A percentile compares a stretch with the other conserved stretches of the same genome.
Conservation (phyloP, 768 basidiomycete species). For the Boletellus ananas region DNA sequence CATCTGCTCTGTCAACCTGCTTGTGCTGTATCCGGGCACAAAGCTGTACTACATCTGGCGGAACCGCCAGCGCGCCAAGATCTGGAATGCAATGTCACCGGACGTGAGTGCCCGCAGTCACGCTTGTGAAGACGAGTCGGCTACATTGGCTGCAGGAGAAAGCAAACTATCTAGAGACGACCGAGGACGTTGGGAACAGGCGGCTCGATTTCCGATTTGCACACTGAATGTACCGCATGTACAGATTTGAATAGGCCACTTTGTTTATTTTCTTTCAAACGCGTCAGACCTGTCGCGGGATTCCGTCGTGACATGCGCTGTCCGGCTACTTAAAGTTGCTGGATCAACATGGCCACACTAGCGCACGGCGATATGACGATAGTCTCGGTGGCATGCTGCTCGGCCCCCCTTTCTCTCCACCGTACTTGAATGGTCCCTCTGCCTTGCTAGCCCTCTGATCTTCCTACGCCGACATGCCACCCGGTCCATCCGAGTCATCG, state of each 20-base stretch:
- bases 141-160: slow-evolving; percentile 41
- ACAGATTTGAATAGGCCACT: not conserved
- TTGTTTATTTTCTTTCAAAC: too few species aligned
- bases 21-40: slow-evolving; percentile 50
- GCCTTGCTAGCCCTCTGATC: not conserved
- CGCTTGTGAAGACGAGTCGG: too few species aligned
- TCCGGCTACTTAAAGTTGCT: too few species aligned
- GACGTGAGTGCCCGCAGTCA: slow-evolving; percentile 32
- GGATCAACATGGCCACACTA: too few species aligned
- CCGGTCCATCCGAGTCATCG: not conserved
- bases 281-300: too few species aligned
- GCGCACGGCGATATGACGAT: not conserved
- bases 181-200: slow-evolving; percentile 53
- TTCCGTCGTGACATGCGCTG: too few species aligned
- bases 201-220: slow-evolving; percentile 62
- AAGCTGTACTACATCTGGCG: slow-evolving; percentile 57
- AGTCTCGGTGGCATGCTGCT: not conserved
- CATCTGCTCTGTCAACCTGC: slow-evolving; percentile 47
- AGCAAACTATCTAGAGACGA: slow-evolving; percentile 40
- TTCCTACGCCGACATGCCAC: slow-evolving; percentile 9
- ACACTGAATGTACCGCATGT: slow-evolving; percentile 33
- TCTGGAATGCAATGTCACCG: slow-evolving; percentile 55
- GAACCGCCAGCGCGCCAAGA: slow-evolving; percentile 49
- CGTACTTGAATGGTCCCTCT: not conserved
- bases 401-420: not conserved